A percentile compares a stretch with the other conserved stretches of the same genome.
phyloP scores from a whole-genome alignment of 169 alveolate species.

The Plasmodium ovale region DNA sequence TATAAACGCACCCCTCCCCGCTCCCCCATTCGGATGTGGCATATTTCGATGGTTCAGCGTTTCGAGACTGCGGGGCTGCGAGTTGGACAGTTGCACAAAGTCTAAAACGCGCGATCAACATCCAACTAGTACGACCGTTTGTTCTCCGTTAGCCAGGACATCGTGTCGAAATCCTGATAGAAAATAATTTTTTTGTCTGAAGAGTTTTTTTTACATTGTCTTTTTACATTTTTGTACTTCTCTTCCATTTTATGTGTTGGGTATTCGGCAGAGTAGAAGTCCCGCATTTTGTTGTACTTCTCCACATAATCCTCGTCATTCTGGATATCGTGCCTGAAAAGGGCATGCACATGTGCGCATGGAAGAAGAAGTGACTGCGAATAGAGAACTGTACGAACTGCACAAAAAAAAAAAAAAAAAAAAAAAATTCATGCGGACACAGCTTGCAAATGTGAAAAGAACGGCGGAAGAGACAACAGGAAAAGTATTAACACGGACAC shows the following conservation, averaged over 20 bases:
- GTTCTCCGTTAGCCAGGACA: conserved; percentile 53
- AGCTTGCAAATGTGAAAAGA: too few species aligned
- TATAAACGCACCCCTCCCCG: too few species aligned
- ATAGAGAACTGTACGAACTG: too few species aligned
- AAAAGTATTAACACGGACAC: too few species aligned
- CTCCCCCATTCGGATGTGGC: too few species aligned
- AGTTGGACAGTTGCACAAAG: too few species aligned
- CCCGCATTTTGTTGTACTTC: conserved; percentile 21
- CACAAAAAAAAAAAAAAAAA: too few species aligned
- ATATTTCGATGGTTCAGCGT: too few species aligned
- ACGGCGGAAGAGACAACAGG: too few species aligned
- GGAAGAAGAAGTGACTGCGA: not conserved
- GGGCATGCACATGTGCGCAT: not conserved
- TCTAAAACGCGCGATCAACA: too few species aligned
- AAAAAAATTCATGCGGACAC: too few species aligned
- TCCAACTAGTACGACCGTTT: conserved; percentile 23
- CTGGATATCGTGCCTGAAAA: conserved; percentile 55
- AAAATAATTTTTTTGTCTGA: conserved; percentile 50
- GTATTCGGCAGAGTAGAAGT: conserved; percentile 27
- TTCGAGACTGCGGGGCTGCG: too few species aligned
- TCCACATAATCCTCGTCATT: conserved; percentile 39
- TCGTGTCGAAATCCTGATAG: conserved; percentile 34
- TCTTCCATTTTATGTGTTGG: conserved; percentile 18
- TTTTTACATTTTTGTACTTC: conserved; percentile 15
- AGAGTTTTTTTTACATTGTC: conserved; percentile 2